Conservation (phyloP, 371 early-diverging fungal species). For the Mucor irregularis region DNA sequence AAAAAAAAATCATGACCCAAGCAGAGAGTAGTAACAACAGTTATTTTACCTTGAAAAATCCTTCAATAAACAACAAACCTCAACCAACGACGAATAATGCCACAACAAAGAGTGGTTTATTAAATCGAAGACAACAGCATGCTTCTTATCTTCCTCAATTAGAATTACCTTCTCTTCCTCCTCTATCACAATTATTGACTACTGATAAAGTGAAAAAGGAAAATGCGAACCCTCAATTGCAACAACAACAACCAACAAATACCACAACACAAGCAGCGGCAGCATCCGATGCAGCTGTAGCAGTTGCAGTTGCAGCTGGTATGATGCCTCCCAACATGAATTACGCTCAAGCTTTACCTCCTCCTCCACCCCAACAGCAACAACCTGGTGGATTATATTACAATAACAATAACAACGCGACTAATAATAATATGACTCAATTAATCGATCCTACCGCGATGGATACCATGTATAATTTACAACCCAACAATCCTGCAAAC, state of each 20-base stretch:
- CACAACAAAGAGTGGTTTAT: conserved; percentile 14
- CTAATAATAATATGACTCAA: background rate
- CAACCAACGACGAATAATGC: background rate
- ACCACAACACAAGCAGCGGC: background rate
- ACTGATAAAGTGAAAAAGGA: conserved; percentile 2
- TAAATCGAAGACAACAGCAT: conserved; percentile 24
- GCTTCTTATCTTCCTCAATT: conserved; percentile 20
- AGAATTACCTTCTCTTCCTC: conserved; percentile 31
- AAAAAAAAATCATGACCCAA: background rate
- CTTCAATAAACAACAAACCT: background rate
- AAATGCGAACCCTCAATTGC: background rate
- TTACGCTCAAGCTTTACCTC: background rate
- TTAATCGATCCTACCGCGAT: conserved; percentile 4
- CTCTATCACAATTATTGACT: conserved; percentile 28
- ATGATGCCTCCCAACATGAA: background rate
- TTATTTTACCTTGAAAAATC: conserved; percentile 11
- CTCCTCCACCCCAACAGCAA: background rate
- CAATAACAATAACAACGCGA: background rate
- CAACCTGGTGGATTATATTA: background rate
- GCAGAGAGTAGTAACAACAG: background rate
- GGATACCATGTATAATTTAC: conserved; percentile 1
- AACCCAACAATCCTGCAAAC: no score
- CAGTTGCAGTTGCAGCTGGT: conserved; percentile 6
- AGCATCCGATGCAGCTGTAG: background rate
- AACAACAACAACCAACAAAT: background rate